Conservation (phyloP, 139 green algal genomes). For the Picochlorum sp. region DNA sequence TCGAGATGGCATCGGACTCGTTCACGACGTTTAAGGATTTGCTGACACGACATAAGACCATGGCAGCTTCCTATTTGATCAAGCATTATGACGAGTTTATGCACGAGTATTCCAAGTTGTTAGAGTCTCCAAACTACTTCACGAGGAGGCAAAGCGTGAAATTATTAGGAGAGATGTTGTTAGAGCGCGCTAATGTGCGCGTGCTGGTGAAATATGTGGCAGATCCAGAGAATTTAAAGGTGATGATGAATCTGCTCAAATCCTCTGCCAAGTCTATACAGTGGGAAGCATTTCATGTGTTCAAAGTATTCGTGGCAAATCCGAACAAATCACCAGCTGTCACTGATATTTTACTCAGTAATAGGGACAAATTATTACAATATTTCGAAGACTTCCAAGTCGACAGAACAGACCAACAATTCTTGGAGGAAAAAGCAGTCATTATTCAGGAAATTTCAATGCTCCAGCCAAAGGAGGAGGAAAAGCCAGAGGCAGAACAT, state of each 20-base stretch:
- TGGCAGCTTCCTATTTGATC: constrained; percentile 61
- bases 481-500: neutral
- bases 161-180: constrained; percentile 84
- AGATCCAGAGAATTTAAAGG: constrained; percentile 77
- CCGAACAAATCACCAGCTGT: constrained; percentile 81
- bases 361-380: constrained; percentile 84
- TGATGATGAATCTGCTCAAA: constrained; percentile 90
- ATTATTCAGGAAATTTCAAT: constrained; percentile 72
- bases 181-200: constrained; percentile 75
- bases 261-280: constrained; percentile 83
- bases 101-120: constrained; percentile 54
- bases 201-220: constrained; percentile 86
- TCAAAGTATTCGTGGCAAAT: constrained; percentile 98
- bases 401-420: constrained; percentile 71
- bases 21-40: constrained; percentile 90
- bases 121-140: constrained; percentile 85
- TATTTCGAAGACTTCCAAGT: constrained; percentile 87
- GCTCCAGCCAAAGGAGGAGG: constrained; percentile 21
- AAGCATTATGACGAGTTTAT: constrained; percentile 71
- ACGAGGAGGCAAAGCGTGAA: constrained; percentile 84
- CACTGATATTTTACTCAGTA: constrained; percentile 74
- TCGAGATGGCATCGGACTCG: constrained; percentile 88
- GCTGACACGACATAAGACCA: constrained; percentile 70
- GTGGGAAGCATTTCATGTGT: constrained; percentile 96
- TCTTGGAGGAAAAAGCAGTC: constrained; percentile 83